phyloP scores from a whole-genome alignment of 768 basidiomycete genomes.

The Rhodotorula babjevae region DNA sequence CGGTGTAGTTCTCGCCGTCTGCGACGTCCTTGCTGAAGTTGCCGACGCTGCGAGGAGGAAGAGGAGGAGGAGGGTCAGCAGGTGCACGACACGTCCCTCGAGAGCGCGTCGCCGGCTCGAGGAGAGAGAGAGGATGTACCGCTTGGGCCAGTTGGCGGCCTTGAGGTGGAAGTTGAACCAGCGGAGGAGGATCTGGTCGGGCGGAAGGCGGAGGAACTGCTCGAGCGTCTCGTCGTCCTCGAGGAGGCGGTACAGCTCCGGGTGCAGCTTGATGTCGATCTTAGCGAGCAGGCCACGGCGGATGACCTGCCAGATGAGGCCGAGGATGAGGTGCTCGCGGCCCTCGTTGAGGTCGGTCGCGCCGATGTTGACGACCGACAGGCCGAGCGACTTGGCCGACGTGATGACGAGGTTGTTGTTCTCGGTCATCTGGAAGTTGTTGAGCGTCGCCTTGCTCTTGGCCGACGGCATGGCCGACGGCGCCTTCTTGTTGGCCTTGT shows the following conservation, averaged over 20 bases:
- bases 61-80: too few relatives aligned
- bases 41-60: constrained; percentile 69
- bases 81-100: not conserved
- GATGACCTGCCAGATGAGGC: constrained; percentile 98
- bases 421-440: constrained; percentile 98
- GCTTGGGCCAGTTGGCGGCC: constrained; percentile 82
- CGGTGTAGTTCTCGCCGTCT: constrained; percentile 95
- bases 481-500: constrained; percentile 70
- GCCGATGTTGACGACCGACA: constrained; percentile 97
- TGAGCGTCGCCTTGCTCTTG: constrained; percentile 52
- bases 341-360: constrained; percentile 87
- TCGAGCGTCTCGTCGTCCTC: constrained; percentile 97
- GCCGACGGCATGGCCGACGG: constrained; percentile 37
- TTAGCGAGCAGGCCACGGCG: constrained; percentile 84
- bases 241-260: constrained; percentile 89
- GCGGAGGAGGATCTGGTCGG: constrained; percentile 92
- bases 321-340: constrained; percentile 90
- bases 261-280: constrained; percentile 97
- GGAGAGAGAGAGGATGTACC: constrained; percentile 51
- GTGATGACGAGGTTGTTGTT: constrained; percentile 99
- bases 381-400: constrained; percentile 95
- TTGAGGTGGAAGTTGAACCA: constrained; percentile 99
- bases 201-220: constrained; percentile 84
- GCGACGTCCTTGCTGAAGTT: constrained; percentile 97
- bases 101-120: too few relatives aligned